Base-by-base conservation (phyloP, 2,329 filamentous ascomycete species). In the Ilyonectria destructans region DNA sequence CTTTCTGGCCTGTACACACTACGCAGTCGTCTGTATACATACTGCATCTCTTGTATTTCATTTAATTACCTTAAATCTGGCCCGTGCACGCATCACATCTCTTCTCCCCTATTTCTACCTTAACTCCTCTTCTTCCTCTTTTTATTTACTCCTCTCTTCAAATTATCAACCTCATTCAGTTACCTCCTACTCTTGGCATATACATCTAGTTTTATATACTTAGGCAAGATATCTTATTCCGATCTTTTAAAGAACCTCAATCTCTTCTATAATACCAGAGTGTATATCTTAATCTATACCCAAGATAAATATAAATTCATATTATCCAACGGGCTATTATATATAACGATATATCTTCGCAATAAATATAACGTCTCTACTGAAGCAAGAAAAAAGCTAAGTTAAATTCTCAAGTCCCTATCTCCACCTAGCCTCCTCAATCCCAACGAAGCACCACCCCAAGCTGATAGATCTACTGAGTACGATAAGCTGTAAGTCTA, bases 311-410 rank as follows among this genome's bases (percentile, higher is more conserved):
- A 26, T 45, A 49, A 40, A 33, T 49, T 49, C 19, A 26, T 26
- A 48, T 31, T 60, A 51, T 60, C 58, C 9, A 60, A 48, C 8
- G 45, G 29, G 13, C 29, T 9, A 37, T 60, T 26, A 51, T 43
- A 45, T 21, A 26, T 60, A 17, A 60, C n/a, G 8, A 60, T 40
- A 60, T 26, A 60, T 60, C 58, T 60, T 35, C n/a, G 43, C 19
- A 15, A 51, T 49, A 60, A 60, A 26, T 17, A 60, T 31, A 51
- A 60, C 13, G 15, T 60, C 43, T 48, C 45, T 26, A 23, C 43
- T 6, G 26, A 60, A 33, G 29, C 8, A 33, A 60, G 58, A 31
- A 51, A 60, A 49, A 43, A 23, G 29, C 31, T 51, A 23, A 60
- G 13, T 31, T 17, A 19, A 51, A 19, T 60, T 51, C 58, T 60